A percentile compares a stretch with the other conserved stretches of the same genome.
Evolutionary conservation across 768 basidiomycete genomes (phyloP).

Genomic region (Suillus lakei): DNA sequence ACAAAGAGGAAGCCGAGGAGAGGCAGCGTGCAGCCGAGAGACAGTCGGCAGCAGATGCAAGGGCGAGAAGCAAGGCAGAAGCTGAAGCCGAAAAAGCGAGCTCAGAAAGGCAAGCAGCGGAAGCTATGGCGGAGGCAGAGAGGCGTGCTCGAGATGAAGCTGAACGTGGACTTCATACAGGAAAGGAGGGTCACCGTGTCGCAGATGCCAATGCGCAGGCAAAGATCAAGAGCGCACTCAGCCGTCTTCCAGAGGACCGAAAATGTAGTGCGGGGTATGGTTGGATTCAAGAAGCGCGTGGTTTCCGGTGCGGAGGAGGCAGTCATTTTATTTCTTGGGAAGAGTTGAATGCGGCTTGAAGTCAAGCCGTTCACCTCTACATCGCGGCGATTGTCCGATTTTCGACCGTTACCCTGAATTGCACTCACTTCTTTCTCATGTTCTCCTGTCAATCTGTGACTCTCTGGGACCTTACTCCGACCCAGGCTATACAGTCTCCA

Average conservation of each 20-base stretch:
- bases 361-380: background rate
- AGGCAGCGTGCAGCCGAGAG: background rate
- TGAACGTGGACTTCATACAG: background rate
- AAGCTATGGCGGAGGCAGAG: background rate
- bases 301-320: background rate
- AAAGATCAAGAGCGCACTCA: background rate
- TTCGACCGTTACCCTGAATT: too few relatives aligned
- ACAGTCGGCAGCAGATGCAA: background rate
- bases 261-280: background rate
- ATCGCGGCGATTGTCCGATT: background rate
- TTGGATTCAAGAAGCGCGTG: background rate
- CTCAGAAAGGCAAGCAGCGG: background rate
- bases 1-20: background rate
- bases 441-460: background rate
- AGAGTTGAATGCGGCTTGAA: background rate
- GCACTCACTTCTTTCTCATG: too few relatives aligned
- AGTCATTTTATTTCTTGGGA: background rate
- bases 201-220: background rate
- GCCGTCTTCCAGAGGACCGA: background rate
- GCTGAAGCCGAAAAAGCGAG: background rate
- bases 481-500: background rate
- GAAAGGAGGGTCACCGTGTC: background rate
- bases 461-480: background rate
- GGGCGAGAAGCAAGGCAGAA: background rate
- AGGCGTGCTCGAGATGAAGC: background rate